A percentile compares a stretch with the other conserved stretches of the same genome.
Evolutionary conservation across 345 rosid genomes (phyloP).

Genomic region (Rhizophora apiculata): DNA sequence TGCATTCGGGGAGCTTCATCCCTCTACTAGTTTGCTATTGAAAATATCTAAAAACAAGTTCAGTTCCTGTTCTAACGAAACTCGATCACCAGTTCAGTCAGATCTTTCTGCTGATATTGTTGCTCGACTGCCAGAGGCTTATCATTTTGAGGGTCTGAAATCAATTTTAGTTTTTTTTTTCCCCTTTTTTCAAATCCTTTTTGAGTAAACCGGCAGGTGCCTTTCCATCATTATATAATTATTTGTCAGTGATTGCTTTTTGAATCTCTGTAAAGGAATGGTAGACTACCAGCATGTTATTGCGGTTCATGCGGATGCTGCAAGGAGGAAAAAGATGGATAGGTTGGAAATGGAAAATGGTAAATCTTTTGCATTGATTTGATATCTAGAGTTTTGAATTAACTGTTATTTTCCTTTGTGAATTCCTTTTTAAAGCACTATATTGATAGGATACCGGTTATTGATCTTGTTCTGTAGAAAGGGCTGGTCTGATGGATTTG

Average conservation of each 20-base stretch:
- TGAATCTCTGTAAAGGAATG: constrained; percentile 56
- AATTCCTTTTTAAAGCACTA: neutral
- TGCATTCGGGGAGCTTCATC: constrained; percentile 59
- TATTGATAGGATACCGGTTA: neutral
- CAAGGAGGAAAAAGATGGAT: constrained; percentile 62
- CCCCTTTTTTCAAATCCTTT: neutral
- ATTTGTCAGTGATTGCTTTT: neutral
- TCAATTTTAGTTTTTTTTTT: neutral
- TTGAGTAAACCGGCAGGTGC: neutral
- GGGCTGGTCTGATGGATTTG: constrained; percentile 52
- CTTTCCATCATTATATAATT: neutral
- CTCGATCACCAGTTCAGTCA: constrained; percentile 4
- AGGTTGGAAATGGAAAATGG: constrained; percentile 61
- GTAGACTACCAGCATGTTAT: constrained; percentile 93
- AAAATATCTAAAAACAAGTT: constrained; percentile 48
- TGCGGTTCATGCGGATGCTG: constrained; percentile 72
- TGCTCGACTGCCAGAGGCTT: constrained; percentile 64
- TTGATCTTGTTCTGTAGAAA: constrained; percentile 33
- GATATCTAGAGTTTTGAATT: neutral
- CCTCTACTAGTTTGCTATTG: constrained; percentile 49
- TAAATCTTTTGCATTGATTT: constrained; percentile 17
- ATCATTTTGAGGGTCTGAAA: constrained; percentile 58
- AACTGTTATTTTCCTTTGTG: neutral
- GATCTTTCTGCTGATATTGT: constrained; percentile 66
- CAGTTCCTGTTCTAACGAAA: constrained; percentile 3